A percentile compares a stretch with the other conserved stretches of the same genome.
These are phyloP conservation scores for Limonium bicolor DNA, from an alignment of 148 eudicot genomes.

Conservation along the genomic window DNA sequence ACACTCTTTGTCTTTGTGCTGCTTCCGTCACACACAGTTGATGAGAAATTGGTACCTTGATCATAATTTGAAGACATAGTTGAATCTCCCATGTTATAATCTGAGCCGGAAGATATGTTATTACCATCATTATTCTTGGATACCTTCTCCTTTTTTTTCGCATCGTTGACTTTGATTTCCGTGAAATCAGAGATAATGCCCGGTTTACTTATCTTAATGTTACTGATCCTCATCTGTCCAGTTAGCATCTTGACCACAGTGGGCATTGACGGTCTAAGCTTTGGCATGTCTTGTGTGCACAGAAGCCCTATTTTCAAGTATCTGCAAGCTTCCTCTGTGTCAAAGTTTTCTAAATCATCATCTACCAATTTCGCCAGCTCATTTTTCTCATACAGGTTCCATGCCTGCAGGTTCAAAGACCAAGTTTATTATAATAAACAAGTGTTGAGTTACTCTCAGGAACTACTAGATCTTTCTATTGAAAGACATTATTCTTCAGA, in stretches of 20 bases:
- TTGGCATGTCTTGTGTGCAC: constrained; percentile 40
- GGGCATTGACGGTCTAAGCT: constrained; percentile 35
- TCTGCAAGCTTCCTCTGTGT: constrained; percentile 26
- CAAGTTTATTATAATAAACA: background rate
- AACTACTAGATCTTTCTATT: background rate
- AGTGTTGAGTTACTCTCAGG: background rate
- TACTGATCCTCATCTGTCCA: constrained; percentile 11
- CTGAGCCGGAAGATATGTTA: constrained; percentile 12
- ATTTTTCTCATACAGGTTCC: constrained; percentile 18
- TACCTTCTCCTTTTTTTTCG: background rate
- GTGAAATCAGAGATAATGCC: constrained; percentile 29
- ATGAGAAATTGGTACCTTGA: too few species aligned
- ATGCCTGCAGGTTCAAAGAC: constrained; percentile 12
- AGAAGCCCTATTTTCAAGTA: constrained; percentile 34
- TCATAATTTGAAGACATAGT: constrained; percentile 14
- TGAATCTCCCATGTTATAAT: constrained; percentile 9
- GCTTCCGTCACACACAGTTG: too few species aligned
- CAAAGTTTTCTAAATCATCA: constrained; percentile 14
- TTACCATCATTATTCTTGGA: background rate
- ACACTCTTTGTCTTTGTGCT: too few species aligned
- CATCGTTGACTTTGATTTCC: constrained; percentile 12
- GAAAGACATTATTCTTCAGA: background rate
- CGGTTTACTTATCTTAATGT: constrained; percentile 16
- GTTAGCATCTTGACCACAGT: constrained; percentile 30
- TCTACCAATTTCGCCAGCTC: constrained; percentile 23